A percentile compares a stretch with the other conserved stretches of the same genome.
These are phyloP conservation scores for Solanum sitiens DNA, from an alignment of 257 asterid genomes.

Conservation along the genomic window DNA sequence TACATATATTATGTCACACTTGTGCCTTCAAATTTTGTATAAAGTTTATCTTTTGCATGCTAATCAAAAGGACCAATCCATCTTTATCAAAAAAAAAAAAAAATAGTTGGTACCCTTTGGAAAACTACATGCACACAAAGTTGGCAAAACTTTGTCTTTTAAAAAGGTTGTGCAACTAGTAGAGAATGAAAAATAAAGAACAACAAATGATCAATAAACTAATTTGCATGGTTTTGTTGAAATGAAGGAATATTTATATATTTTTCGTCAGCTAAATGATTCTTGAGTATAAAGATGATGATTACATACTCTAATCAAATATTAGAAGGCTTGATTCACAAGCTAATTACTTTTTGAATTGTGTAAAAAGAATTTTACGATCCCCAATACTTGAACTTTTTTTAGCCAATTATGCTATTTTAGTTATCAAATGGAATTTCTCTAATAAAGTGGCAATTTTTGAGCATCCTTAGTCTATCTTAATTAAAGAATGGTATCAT, in stretches of 20 bases:
- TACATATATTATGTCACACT: not conserved
- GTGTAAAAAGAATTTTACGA: not conserved
- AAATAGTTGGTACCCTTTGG: not conserved
- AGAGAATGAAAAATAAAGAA: not conserved
- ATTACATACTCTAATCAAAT: not conserved
- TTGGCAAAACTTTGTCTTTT: not conserved
- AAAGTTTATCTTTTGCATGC: not conserved
- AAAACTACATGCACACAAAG: not conserved
- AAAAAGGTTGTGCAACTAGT: not conserved
- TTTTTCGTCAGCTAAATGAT: not conserved
- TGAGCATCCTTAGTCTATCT: not conserved
- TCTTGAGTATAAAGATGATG: not conserved
- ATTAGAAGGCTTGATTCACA: conserved; percentile 7
- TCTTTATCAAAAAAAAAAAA: not conserved
- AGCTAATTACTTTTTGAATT: not conserved
- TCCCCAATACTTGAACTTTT: not conserved
- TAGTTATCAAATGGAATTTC: conserved; percentile 9
- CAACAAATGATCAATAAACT: not conserved
- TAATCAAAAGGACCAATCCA: not conserved
- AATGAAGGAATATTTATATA: not conserved
- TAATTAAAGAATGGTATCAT: not conserved
- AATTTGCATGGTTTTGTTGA: not conserved
- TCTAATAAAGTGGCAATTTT: not conserved
- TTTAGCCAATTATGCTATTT: not conserved
- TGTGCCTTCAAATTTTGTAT: not conserved